phyloP scores from a whole-genome alignment of 225 moss, liverwort and hornwort genomes.

The Polytrichum formosum region DNA sequence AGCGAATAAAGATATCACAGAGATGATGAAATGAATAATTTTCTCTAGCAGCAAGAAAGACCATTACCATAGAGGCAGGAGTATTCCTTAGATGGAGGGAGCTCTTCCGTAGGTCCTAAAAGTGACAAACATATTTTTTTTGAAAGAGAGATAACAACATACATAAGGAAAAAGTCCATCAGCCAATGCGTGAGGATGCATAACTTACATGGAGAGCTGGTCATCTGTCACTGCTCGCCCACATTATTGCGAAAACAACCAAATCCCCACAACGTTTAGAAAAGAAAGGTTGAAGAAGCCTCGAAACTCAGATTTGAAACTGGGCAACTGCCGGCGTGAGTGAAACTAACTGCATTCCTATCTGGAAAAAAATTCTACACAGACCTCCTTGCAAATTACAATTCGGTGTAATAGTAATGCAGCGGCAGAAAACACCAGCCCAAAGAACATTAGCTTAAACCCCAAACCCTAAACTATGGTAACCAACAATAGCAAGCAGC shows the following conservation, averaged over 20 bases:
- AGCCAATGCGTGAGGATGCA: background rate
- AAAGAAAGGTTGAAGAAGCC: background rate
- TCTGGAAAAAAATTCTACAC: background rate
- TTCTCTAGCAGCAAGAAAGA: background rate
- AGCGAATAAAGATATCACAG: no score
- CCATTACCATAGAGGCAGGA: background rate
- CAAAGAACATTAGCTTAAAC: no score
- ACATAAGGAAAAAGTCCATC: background rate
- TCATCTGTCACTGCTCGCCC: conserved; percentile 37
- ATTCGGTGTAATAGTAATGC: no score
- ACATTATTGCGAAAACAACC: background rate
- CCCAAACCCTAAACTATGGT: no score
- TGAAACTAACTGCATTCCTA: background rate
- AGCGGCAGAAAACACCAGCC: no score
- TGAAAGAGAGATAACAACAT: background rate
- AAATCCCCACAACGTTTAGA: background rate
- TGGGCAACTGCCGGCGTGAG: background rate
- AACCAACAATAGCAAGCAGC: no score
- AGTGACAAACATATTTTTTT: background rate
- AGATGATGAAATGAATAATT: background rate
- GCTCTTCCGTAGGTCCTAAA: background rate
- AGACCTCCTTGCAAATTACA: background rate
- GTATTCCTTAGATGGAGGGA: background rate
- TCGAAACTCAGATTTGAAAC: background rate
- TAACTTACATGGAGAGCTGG: conserved; percentile 33